Evolutionary conservation across 176 grass and related monocot genomes (phyloP).

Genomic region (Lolium perenne): DNA sequence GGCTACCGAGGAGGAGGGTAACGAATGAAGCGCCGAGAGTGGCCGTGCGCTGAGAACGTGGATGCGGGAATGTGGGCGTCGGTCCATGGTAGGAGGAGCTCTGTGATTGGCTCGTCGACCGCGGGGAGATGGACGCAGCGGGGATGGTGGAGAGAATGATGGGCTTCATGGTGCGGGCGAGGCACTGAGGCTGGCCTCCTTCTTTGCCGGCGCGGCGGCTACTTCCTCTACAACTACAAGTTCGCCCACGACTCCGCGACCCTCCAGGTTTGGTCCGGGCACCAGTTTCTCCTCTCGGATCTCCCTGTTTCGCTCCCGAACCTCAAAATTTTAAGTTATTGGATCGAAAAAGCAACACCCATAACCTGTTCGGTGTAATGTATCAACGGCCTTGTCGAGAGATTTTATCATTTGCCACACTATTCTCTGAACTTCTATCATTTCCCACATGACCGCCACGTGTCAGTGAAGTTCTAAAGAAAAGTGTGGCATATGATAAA

Average conservation of each 20-base stretch:
- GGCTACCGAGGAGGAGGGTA: constrained; percentile 5
- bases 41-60: neutral
- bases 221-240: constrained; percentile 97
- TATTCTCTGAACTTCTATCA: too few relatives aligned
- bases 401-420: too few relatives aligned
- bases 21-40: constrained; percentile 23
- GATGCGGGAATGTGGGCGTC: constrained; percentile 18
- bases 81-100: neutral
- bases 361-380: too few relatives aligned
- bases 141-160: constrained; percentile 59
- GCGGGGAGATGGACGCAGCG: constrained; percentile 35
- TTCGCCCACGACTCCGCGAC: constrained; percentile 70
- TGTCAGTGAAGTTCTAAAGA: too few relatives aligned
- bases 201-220: constrained; percentile 85
- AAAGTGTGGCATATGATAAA: too few relatives aligned
- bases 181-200: constrained; percentile 65
- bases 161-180: constrained; percentile 83
- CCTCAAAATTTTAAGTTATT: too few relatives aligned
- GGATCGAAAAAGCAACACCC: too few relatives aligned
- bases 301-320: neutral
- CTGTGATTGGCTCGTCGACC: constrained; percentile 13
- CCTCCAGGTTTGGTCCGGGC: constrained; percentile 54
- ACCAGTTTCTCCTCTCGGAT: constrained; percentile 3
- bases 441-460: too few relatives aligned
- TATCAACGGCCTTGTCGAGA: too few relatives aligned